phyloP scores from a whole-genome alignment of 345 rosid genomes.

The Clarkia xantiana region DNA sequence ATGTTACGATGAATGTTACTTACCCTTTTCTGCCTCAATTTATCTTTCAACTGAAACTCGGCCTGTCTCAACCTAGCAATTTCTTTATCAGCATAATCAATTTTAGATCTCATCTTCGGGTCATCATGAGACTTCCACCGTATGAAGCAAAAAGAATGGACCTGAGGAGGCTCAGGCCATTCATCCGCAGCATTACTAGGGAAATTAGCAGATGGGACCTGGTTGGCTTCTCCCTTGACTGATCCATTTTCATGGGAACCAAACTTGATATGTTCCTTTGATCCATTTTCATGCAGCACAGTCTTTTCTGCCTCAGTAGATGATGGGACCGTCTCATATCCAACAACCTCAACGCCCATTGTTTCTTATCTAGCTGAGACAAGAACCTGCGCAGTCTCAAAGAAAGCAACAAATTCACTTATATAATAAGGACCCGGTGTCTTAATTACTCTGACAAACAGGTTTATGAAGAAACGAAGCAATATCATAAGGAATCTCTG shows the following conservation, averaged over 20 bases:
- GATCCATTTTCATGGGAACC: slow-evolving; percentile 47
- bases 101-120: slow-evolving; percentile 48
- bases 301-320: slow-evolving; percentile 31
- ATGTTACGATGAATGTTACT: slow-evolving; percentile 1
- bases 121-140: slow-evolving; percentile 36
- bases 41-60: slow-evolving; percentile 24
- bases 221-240: slow-evolving; percentile 25
- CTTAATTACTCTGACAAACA: not conserved
- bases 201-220: slow-evolving; percentile 23
- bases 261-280: slow-evolving; percentile 34
- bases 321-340: slow-evolving; percentile 52
- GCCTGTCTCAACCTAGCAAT: slow-evolving; percentile 27
- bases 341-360: slow-evolving; percentile 79
- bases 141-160: slow-evolving; percentile 48
- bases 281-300: slow-evolving; percentile 20
- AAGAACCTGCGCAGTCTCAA: not conserved
- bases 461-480: too few species aligned
- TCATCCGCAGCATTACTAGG: slow-evolving; percentile 63
- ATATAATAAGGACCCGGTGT: not conserved
- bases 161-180: slow-evolving; percentile 69
- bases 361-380: slow-evolving; percentile 6
- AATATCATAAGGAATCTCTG: not conserved
- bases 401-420: not conserved
- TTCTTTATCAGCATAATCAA: slow-evolving; percentile 57
- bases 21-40: slow-evolving; percentile 53